Evolutionary conservation across 1,284 basidiomycete genomes (phyloP).

Genomic region (Ustilago hordei): DNA sequence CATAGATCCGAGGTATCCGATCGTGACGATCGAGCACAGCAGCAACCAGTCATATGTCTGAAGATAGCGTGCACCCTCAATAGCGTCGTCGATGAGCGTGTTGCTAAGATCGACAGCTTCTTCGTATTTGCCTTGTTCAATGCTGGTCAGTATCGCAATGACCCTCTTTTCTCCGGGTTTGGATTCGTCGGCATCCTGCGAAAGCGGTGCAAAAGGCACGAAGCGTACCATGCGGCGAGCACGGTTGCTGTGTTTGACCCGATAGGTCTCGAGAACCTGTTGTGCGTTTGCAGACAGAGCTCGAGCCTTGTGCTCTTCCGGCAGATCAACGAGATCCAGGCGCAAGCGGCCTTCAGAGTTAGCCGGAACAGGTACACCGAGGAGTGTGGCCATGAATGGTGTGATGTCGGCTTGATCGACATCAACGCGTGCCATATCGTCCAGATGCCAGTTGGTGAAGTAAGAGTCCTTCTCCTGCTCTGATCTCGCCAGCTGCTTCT

Average conservation of each 20-base stretch:
- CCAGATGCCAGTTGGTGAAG: constrained; percentile 58
- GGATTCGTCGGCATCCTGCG: constrained; percentile 1
- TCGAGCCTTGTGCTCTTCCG: constrained; percentile 73
- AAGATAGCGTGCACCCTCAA: constrained; percentile 82
- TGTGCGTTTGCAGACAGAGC: constrained; percentile 80
- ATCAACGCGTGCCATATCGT: constrained; percentile 69
- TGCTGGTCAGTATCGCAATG: constrained; percentile 67
- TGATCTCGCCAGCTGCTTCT: constrained; percentile 10
- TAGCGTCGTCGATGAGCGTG: constrained; percentile 74
- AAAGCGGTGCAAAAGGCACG: constrained; percentile 43
- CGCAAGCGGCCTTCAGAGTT: constrained; percentile 70
- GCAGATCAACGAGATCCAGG: constrained; percentile 61
- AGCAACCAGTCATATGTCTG: constrained; percentile 85
- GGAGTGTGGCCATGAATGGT: constrained; percentile 75
- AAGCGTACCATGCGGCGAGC: constrained; percentile 51
- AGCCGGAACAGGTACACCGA: constrained; percentile 63
- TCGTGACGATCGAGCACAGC: constrained; percentile 78
- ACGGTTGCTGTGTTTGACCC: constrained; percentile 75
- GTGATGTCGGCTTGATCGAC: constrained; percentile 88
- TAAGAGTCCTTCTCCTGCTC: constrained; percentile 45
- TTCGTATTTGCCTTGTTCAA: constrained; percentile 71
- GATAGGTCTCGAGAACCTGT: constrained; percentile 83
- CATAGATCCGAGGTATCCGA: constrained; percentile 84
- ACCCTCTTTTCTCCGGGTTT: constrained; percentile 70
- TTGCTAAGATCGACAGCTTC: constrained; percentile 74